Conservation (phyloP, 345 rosid genomes). For the Camelina sativa region DNA sequence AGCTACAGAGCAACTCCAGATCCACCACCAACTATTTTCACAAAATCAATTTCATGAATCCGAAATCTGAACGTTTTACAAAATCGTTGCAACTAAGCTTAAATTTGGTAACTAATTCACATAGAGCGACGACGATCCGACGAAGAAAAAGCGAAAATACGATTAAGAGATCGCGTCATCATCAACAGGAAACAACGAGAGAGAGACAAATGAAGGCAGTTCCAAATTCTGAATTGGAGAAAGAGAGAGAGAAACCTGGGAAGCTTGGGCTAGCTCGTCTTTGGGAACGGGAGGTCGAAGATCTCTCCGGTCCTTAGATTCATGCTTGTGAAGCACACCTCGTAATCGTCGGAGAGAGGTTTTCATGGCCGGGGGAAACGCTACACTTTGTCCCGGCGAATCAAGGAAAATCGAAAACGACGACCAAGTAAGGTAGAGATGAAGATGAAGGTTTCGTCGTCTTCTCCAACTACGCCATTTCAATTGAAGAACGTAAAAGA, state of each 20-base stretch:
- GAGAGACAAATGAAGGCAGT: neutral
- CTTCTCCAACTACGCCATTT: slow-evolving; percentile 28
- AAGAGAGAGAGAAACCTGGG: slow-evolving; percentile 55
- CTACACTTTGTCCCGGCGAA: slow-evolving; percentile 17
- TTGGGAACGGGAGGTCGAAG: slow-evolving; percentile 52
- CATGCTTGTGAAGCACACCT: slow-evolving; percentile 64
- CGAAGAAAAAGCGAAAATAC: neutral
- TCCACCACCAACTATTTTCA: slow-evolving; percentile 25
- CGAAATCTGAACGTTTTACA: slow-evolving; percentile 24
- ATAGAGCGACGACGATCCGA: neutral
- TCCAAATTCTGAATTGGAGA: slow-evolving; percentile 24
- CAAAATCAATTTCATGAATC: neutral
- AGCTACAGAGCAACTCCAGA: slow-evolving; percentile 17
- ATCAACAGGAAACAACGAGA: slow-evolving; percentile 16
- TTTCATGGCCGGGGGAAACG: slow-evolving; percentile 53
- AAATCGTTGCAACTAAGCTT: slow-evolving; percentile 14
- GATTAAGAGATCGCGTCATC: neutral
- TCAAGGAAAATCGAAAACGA: slow-evolving; percentile 12
- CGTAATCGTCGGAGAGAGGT: slow-evolving; percentile 72
- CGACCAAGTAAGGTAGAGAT: slow-evolving; percentile 13
- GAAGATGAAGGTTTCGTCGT: slow-evolving; percentile 27
- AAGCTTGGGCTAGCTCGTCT: slow-evolving; percentile 78
- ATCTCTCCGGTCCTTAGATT: slow-evolving; percentile 56
- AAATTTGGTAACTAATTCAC: slow-evolving; percentile 8
- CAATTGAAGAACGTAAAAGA: slow-evolving; percentile 6